phyloP scores from a whole-genome alignment of 495 filamentous ascomycete genomes.

The Penicillium alfredii region DNA sequence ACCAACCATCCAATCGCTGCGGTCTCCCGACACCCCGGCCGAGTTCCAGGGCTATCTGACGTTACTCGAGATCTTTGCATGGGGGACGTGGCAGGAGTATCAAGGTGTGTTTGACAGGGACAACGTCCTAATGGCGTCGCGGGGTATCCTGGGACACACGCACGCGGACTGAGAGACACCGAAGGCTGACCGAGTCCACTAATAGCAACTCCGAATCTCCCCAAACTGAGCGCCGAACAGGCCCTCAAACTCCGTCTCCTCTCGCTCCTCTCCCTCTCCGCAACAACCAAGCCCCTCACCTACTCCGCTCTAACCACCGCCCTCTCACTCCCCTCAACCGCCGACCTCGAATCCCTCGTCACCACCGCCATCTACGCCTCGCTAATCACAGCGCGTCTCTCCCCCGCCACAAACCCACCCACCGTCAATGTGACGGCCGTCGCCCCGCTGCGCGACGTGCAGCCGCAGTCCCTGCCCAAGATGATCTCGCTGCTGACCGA shows the following conservation, averaged over 20 bases:
- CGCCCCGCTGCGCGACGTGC: constrained; percentile 78
- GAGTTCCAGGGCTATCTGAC: constrained; percentile 56
- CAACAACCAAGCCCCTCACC: constrained; percentile 58
- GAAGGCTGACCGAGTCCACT: too few relatives aligned
- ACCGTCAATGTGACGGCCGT: constrained; percentile 71
- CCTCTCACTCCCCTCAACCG: constrained; percentile 60
- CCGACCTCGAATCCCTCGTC: constrained; percentile 83
- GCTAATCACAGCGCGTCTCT: constrained; percentile 74
- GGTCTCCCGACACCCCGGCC: constrained; percentile 34
- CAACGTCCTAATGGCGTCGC: too few relatives aligned
- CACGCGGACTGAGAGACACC: too few relatives aligned
- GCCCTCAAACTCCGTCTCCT: constrained; percentile 83
- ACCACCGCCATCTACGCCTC: constrained; percentile 84
- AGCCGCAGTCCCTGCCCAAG: constrained; percentile 56
- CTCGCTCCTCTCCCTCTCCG: constrained; percentile 70
- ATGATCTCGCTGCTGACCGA: constrained; percentile 62
- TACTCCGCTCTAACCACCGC: constrained; percentile 61
- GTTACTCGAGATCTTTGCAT: constrained; percentile 85
- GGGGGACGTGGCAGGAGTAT: constrained; percentile 83
- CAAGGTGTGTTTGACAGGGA: constrained; percentile 52
- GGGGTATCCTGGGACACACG: too few relatives aligned
- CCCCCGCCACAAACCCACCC: constrained; percentile 57
- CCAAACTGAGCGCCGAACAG: constrained; percentile 66
- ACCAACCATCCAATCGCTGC: constrained; percentile 72
- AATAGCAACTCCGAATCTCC: constrained; percentile 54